Percentiles rank a stretch among this genome's conserved stretches.
Conservation (phyloP, 2,329 filamentous ascomycete species). For the Pseudocercospora eumusae region DNA sequence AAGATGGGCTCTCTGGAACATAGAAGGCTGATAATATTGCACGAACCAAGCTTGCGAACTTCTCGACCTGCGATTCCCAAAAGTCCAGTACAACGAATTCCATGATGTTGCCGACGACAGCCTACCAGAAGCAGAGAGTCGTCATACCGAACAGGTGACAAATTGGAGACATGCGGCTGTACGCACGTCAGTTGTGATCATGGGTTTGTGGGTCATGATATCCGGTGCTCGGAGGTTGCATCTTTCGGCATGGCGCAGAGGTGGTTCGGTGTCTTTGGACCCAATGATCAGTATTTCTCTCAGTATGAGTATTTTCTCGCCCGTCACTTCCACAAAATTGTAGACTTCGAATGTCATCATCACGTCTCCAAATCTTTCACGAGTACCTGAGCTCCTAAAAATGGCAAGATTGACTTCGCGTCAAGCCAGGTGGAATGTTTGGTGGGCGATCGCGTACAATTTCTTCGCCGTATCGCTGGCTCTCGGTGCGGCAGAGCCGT, state of each 20-base stretch:
- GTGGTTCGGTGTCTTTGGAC: background rate
- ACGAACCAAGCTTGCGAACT: background rate
- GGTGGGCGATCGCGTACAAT: background rate
- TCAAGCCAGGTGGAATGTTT: background rate
- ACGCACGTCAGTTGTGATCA: background rate
- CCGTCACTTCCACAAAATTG: background rate
- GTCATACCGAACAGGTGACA: background rate
- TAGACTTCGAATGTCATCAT: background rate
- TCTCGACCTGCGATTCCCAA: background rate
- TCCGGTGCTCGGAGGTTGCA: background rate
- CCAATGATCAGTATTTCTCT: background rate
- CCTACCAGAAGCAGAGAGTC: background rate
- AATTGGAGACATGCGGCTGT: background rate
- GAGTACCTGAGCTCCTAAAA: background rate
- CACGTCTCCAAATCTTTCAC: background rate
- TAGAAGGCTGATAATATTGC: background rate
- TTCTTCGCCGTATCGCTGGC: background rate
- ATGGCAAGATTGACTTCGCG: background rate
- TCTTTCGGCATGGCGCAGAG: background rate
- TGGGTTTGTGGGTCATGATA: background rate
- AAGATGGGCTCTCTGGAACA: background rate
- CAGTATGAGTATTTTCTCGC: background rate
- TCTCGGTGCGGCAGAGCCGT: background rate
- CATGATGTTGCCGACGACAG: background rate
- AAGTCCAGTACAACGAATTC: conserved; percentile 2